Evolutionary conservation across 495 filamentous ascomycete genomes (phyloP), one percentile per base, ranked within the genome.

Genomic region (Staphylotrichum longicolle): DNA sequence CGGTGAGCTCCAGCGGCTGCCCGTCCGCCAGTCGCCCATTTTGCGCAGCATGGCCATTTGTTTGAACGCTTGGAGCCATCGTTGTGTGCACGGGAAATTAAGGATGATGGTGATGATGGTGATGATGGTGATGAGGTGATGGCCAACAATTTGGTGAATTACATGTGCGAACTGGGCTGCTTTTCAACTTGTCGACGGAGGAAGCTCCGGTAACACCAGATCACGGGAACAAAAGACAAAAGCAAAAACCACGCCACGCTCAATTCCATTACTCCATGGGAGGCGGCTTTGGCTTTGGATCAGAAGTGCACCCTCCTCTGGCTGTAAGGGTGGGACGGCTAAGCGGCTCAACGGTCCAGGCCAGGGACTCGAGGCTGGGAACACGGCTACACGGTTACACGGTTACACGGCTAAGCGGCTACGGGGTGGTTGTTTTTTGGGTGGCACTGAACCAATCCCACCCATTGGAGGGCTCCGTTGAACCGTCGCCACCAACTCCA

Each of bases 1-100:
- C 81, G 5, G 71, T 79, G 47, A 83, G 63, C 57, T 80, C 74
- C 46, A 77, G 68, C 32, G 69, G 57, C 35, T 42, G 58, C 30
- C 49, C 45, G 33, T 40, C 50, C 39, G 50, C 50, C 11, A 34
- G n/a, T 27, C 30, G 14, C n/a, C 50, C 50, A 40, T 27, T 14
- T 40, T 53, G 34, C 34, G 50, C 60, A 41, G 35, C 50, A 15
- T 48, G 34, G 46, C 32, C 62, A 41, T 57, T 63, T 65, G 55
- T 53, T 57, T 55, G 58, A 45, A 27, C 14, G 12, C n/a, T 34
- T 40, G 15, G 50, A 53, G 50, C 15, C 50, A 53, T 53, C 40
- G 1, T 53, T 53, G 32, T 7, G 40, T 53, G 32, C 9, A 34
- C 11, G 1, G 3, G 27, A 35, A 40, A 20, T 5, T 14, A 33